Evolutionary conservation across 129 eudicot genomes (phyloP).

Genomic region (Dittrichia graveolens): DNA sequence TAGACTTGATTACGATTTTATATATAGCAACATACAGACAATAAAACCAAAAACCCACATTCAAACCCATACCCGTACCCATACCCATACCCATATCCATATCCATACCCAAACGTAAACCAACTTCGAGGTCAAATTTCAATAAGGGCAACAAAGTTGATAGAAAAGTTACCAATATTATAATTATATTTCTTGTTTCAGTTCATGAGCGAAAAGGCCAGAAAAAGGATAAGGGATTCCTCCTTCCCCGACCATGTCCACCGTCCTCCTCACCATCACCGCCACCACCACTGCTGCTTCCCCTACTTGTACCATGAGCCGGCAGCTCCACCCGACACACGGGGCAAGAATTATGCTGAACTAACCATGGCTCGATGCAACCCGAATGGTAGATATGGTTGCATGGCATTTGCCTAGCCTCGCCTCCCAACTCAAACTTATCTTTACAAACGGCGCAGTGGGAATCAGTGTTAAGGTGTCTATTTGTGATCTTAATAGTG

Average conservation of each 20-base stretch:
- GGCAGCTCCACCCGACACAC: slow-evolving; percentile 92
- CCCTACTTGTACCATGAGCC: slow-evolving; percentile 48
- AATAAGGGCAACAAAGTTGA: slow-evolving; percentile 17
- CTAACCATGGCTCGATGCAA: slow-evolving; percentile 93
- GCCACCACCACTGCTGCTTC: slow-evolving; percentile 28
- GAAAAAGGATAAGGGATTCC: slow-evolving; percentile 71
- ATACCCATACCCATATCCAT: too few relatives aligned
- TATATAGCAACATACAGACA: slow-evolving; percentile 27
- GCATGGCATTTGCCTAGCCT: slow-evolving; percentile 91
- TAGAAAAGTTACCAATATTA: background rate
- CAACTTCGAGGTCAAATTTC: slow-evolving; percentile 19
- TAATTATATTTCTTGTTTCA: slow-evolving; percentile 10
- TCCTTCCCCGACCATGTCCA: slow-evolving; percentile 53
- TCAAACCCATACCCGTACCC: too few relatives aligned
- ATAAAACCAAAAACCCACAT: background rate
- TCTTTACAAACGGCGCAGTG: slow-evolving; percentile 96
- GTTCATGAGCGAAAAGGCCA: slow-evolving; percentile 75
- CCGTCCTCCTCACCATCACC: slow-evolving; percentile 38
- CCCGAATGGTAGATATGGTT: slow-evolving; percentile 84
- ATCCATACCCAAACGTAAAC: slow-evolving; percentile 23
- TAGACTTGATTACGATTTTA: slow-evolving; percentile 22
- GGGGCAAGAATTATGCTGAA: slow-evolving; percentile 91
- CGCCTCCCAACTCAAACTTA: slow-evolving; percentile 74
- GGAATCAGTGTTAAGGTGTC: slow-evolving; percentile 80
- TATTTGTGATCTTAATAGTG: slow-evolving; percentile 64